Evolutionary conservation across 2,329 filamentous ascomycete species (phyloP).

Genomic region (Pseudocercospora musae): DNA sequence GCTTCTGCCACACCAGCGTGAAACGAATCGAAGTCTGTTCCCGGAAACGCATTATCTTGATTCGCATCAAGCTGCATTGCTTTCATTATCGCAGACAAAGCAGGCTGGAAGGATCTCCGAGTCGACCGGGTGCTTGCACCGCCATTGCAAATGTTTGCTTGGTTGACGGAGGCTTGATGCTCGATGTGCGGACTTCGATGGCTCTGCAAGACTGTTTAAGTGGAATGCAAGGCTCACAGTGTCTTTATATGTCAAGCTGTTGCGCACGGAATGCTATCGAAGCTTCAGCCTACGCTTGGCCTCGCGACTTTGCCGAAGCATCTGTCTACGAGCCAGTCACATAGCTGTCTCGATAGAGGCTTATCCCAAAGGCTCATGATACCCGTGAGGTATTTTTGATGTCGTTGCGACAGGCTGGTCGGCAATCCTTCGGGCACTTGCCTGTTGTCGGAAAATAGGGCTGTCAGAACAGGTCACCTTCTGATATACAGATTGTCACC

Average conservation of each 20-base stretch:
- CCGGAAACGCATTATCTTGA: neutral
- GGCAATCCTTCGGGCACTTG: neutral
- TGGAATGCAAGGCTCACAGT: neutral
- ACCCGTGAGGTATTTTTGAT: neutral
- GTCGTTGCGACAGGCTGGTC: neutral
- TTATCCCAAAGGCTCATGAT: neutral
- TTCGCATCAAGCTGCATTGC: conserved; percentile 9
- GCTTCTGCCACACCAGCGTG: neutral
- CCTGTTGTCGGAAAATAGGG: neutral
- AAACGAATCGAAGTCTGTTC: conserved; percentile 1
- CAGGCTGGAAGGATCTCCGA: conserved; percentile 25
- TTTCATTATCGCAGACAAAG: conserved; percentile 11
- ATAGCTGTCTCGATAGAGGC: neutral
- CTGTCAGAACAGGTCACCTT: neutral
- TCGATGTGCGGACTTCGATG: neutral
- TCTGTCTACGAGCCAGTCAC: neutral
- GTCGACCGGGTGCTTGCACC: conserved; percentile 24
- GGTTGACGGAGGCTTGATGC: neutral
- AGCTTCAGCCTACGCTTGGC: neutral
- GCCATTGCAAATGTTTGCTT: neutral
- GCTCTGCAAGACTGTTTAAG: neutral
- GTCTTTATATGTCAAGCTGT: neutral
- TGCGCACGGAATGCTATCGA: neutral
- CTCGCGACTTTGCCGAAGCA: neutral
- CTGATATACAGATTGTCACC: too few species aligned